phyloP scores from a whole-genome alignment of 2,329 filamentous ascomycete species.

The Colletotrichum tanaceti region DNA sequence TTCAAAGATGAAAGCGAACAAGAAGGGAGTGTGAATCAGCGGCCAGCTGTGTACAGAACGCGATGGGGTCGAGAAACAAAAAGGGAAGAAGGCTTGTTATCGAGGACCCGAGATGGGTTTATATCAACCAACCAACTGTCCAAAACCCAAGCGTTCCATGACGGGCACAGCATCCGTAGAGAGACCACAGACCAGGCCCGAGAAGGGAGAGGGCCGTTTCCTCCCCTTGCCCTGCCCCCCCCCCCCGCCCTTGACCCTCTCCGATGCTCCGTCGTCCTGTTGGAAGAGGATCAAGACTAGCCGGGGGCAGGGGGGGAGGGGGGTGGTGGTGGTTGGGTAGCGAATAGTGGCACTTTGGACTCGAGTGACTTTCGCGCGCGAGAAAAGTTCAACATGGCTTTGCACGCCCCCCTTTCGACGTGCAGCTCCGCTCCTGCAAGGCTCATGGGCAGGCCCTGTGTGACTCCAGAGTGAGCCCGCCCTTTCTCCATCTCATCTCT shows the following conservation, averaged over 20 bases:
- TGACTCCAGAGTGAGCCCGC: too few relatives aligned
- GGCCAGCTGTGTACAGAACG: constrained; percentile 38
- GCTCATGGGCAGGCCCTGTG: constrained; percentile 14
- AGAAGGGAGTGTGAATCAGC: constrained; percentile 39
- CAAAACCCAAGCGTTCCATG: constrained; percentile 20
- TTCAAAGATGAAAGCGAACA: constrained; percentile 34
- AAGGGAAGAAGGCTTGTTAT: constrained; percentile 24
- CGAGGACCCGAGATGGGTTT: constrained; percentile 36
- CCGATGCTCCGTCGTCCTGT: constrained; percentile 11
- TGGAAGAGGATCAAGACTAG: constrained; percentile 6
- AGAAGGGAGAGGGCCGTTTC: constrained; percentile 19
- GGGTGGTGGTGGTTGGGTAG: background rate
- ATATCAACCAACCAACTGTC: constrained; percentile 40
- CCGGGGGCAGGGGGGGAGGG: background rate
- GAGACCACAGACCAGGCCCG: constrained; percentile 11
- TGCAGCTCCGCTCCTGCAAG: constrained; percentile 39
- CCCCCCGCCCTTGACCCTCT: constrained; percentile 12
- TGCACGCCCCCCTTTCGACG: constrained; percentile 34
- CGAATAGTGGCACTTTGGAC: constrained; percentile 18
- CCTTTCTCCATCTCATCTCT: constrained; percentile 36
- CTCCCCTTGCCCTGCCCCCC: constrained; percentile 1
- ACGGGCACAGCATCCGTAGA: constrained; percentile 15
- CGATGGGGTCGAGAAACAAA: constrained; percentile 28
- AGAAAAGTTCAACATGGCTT: constrained; percentile 17
- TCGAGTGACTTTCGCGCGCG: background rate